Evolutionary conservation across 2,329 filamentous ascomycete species (phyloP), one percentile per base, ranked within the genome.

Genomic region (Hymenoscyphus occultus): DNA sequence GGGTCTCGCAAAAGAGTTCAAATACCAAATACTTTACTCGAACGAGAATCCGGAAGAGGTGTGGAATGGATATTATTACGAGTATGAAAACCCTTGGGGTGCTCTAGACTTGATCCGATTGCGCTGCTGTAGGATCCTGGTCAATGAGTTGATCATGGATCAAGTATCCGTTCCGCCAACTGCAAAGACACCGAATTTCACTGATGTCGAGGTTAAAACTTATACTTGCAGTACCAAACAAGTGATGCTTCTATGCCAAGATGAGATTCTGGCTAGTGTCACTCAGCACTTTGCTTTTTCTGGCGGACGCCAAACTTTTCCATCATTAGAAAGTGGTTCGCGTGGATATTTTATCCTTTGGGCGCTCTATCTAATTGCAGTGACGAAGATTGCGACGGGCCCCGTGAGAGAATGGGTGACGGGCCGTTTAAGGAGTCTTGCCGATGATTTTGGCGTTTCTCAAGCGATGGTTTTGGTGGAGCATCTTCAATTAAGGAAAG

Each of bases 61-160:
- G 3, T 75, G 69, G 65, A 68, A 74, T 59, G 69, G 72, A 1
- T 66, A 63, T 13, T 76, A 73, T 54, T 70, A 75, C 35, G 56
- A 71, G 1, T 74, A 75, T 51, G 56, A 64, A 5, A 68, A 75
- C 39, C 59, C 62, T 9, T 73, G 71, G 72, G 67, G 72, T n/a
- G 64, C 70, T 2, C 71, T 72, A 40, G 64, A 74, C 19, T 74
- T 70, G 70, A 76, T 75, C 40, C 68, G 62, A 2, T 69, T 72
- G 42, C 65, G 72, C 2, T 68, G 66, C 3, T 64, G 69, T 32
- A 60, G 72, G 5, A 71, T 75, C 12, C 45, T 74, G 1, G 61
- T 74, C 0, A 67, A 74, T 39, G 71, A 73, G 57, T 64, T 63
- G 5, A 68, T 75, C 22, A 62, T 67, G 35, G 64, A 65, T 13